phyloP scores from a whole-genome alignment of 2,329 filamentous ascomycete genomes.

The Penicillium expansum region DNA sequence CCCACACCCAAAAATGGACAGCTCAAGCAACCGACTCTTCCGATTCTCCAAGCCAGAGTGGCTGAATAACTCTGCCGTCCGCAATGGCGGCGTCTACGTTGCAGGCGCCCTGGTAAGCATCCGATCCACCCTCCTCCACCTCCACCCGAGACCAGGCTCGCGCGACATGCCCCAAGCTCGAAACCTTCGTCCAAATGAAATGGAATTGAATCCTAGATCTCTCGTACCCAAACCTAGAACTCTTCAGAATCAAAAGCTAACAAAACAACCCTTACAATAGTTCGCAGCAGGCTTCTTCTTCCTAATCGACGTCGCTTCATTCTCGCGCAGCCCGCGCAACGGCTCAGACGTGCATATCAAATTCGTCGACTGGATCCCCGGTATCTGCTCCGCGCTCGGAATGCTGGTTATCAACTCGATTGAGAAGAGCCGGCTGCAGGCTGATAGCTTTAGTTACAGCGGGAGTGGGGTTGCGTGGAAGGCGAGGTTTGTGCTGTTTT shows the following conservation, averaged over 20 bases:
- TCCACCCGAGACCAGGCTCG: background rate
- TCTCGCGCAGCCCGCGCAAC: conserved; percentile 61
- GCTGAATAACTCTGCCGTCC: conserved; percentile 63
- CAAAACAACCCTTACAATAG: conserved; percentile 37
- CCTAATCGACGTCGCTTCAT: conserved; percentile 64
- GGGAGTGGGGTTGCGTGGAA: conserved; percentile 69
- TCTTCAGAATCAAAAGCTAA: background rate
- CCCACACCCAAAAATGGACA: conserved; percentile 33
- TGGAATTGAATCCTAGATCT: background rate
- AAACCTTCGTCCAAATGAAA: background rate
- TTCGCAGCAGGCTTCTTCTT: conserved; percentile 69
- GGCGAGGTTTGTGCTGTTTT: conserved; percentile 64
- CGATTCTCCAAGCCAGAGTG: conserved; percentile 66
- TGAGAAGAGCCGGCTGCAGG: conserved; percentile 63
- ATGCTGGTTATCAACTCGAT: conserved; percentile 73
- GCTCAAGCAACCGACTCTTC: conserved; percentile 58
- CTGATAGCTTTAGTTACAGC: conserved; percentile 63
- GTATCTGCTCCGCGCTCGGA: conserved; percentile 66
- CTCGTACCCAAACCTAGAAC: background rate
- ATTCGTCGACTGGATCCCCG: conserved; percentile 70
- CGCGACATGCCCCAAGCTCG: background rate
- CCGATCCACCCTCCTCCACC: conserved; percentile 8
- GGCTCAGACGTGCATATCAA: conserved; percentile 62
- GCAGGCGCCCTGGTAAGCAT: conserved; percentile 62
- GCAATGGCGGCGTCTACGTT: conserved; percentile 64